phyloP scores from a whole-genome alignment of 768 basidiomycete genomes.

The Zangia roseola region DNA sequence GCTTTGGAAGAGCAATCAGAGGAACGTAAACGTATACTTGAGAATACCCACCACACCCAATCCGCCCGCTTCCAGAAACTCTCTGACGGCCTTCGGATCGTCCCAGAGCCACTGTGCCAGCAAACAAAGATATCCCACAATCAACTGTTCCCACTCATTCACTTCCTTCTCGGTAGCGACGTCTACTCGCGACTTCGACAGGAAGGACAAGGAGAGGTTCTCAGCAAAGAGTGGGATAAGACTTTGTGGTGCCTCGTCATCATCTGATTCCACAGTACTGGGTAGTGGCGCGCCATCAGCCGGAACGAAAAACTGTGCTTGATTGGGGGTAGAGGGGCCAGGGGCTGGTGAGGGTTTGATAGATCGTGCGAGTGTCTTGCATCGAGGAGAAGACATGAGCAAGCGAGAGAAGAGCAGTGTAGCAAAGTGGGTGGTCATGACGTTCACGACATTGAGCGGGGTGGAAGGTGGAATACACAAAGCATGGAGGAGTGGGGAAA shows the following conservation, averaged over 20 bases:
- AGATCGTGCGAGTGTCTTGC: conserved; percentile 61
- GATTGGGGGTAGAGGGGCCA: conserved; percentile 29
- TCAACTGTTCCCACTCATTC: conserved; percentile 87
- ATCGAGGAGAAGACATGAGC: conserved; percentile 61
- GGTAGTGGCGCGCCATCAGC: conserved; percentile 54
- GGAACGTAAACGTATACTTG: neutral
- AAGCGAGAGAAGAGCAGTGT: conserved; percentile 79
- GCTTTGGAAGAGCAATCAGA: conserved; percentile 41
- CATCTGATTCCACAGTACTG: conserved; percentile 40
- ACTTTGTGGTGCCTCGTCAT: conserved; percentile 65
- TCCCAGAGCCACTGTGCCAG: conserved; percentile 97
- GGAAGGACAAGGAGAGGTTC: conserved; percentile 82
- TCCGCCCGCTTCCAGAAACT: conserved; percentile 88
- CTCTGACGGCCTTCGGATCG: conserved; percentile 81
- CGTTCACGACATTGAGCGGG: conserved; percentile 53
- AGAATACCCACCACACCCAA: conserved; percentile 74
- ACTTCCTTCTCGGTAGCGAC: conserved; percentile 61
- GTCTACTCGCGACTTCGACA: conserved; percentile 62
- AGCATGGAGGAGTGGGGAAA: conserved; percentile 70
- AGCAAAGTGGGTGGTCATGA: conserved; percentile 70
- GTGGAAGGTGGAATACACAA: conserved; percentile 62
- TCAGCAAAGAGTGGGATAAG: conserved; percentile 86
- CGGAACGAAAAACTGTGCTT: conserved; percentile 68
- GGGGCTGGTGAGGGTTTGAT: conserved; percentile 52
- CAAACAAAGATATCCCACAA: conserved; percentile 81